Evolutionary conservation across 2,329 filamentous ascomycete species (phyloP), one percentile per base, ranked within the genome.

Genomic region (Zarea fungicola): DNA sequence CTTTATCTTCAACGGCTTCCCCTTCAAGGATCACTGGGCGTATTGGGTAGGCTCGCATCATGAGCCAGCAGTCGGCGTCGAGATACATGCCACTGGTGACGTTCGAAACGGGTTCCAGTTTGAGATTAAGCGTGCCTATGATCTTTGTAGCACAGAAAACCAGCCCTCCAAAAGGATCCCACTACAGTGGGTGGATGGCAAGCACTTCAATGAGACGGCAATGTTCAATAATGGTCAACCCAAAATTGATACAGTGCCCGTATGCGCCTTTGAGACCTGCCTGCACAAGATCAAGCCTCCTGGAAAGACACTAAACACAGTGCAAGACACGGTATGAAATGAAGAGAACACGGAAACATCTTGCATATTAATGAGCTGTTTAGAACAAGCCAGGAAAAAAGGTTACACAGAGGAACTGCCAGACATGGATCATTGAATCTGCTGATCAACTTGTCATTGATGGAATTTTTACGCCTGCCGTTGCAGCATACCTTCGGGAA

Each of bases 11-110:
- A 66, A 60, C 43, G 65, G 65, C 14, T 19, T 43, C 0, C 64
- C 62, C 0, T 68, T 65, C 54, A 65, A 63, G 36, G 59, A 68
- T 43, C 63, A 68, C 54, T 68, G 65, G 65, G 60, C 61, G 2
- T 67, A 65, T 40, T 68, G 51, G 35, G 39, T 67, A 2, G 42
- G 18, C 61, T 1, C 7, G 0, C 14, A 58, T 14, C 18, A 21
- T 10, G 25, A 32, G 22, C 39, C 52, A 1, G 29, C 57, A 6
- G n/a, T 59, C 2, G 64, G 65, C 5, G 57, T 62, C 6, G n/a
- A 55, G 22, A 53, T 66, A 11, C 59, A 65, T 16, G 64, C 62
- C 2, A 57, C 54, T 2, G 64, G 65, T 1, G 59, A 64, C 46
- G 64, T 68, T 21, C 48, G 42, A 25, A 59, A 55, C 34, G 63